Evolutionary conservation across 2,329 filamentous ascomycete genomes (phyloP), one percentile per base, ranked within the genome.

Genomic region (Pezicula neosporulosa): DNA sequence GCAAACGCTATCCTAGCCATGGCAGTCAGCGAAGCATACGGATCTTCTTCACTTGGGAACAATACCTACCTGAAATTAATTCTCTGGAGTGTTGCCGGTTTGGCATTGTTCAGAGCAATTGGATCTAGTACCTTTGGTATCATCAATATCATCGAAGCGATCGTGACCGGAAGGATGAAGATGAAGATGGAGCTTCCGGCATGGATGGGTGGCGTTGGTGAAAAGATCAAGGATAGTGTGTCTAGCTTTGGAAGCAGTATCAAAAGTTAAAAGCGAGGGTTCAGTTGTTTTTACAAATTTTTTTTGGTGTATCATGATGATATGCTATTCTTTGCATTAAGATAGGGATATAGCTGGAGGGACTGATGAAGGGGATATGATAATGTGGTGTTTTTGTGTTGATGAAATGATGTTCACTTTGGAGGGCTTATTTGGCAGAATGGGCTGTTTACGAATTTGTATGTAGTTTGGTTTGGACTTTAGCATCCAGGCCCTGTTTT

Each of bases 21-120:
- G 94, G 83, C 87, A 2, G 86, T 97, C 13, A 88, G 82, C 5
- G 94, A 99, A 72, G 84, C 89, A 3, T 99, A 97, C 71, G 82
- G 82, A 43, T 77, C 80, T 54, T 81, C 78, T 44, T 75, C 83
- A 38, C 85, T 96, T 47, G 85, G 85, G 6, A 80, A 86, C 62
- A 99, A 99, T 74, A 84, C 88, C 66, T 99, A 99, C 69, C 80
- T 99, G 41, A 87, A 85, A 35, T 94, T 97, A 71, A 90, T 99
- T 66, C 79, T 99, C 19, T 99, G 94, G 94, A 77, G 82, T 28
- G 94, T 99, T 13, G 94, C 94, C 0, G 79, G 80, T 0, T 73
- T 99, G 24, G 94, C 95, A 1, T 74, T 94, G 6, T 96, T 99
- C 78, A 83, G 94, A 57, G 92, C 90, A 1, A 68, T 97, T 2